phyloP scores from a whole-genome alignment of 495 filamentous ascomycete species.

The Daldinia childiae region DNA sequence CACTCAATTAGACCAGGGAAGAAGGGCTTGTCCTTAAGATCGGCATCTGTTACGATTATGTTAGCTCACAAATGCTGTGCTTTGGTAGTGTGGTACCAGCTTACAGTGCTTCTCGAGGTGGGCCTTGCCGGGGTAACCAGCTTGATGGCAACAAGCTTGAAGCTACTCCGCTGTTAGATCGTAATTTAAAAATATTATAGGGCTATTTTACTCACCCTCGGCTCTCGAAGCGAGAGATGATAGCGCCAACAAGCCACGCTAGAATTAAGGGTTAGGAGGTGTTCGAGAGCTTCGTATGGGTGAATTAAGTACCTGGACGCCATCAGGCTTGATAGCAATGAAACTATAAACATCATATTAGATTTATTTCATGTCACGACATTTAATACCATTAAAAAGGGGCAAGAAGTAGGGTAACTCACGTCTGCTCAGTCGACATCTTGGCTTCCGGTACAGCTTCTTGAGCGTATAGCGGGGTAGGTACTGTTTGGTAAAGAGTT shows the following conservation, averaged over 20 bases:
- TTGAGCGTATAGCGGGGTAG: slow-evolving; percentile 46
- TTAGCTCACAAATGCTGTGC: slow-evolving; percentile 44
- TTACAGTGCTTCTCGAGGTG: slow-evolving; percentile 96
- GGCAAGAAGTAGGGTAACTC: slow-evolving; percentile 53
- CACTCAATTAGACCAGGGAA: slow-evolving; percentile 91
- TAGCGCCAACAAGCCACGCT: slow-evolving; percentile 97
- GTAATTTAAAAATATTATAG: neutral
- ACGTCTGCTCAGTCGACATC: slow-evolving; percentile 96
- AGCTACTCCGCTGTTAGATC: slow-evolving; percentile 62
- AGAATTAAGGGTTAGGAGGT: slow-evolving; percentile 37
- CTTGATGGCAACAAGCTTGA: slow-evolving; percentile 99
- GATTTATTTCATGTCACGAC: slow-evolving; percentile 39
- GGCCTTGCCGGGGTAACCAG: slow-evolving; percentile 81
- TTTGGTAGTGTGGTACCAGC: slow-evolving; percentile 34
- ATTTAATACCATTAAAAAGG: neutral
- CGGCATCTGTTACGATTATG: slow-evolving; percentile 65
- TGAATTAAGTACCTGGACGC: slow-evolving; percentile 81
- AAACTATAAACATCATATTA: slow-evolving; percentile 72
- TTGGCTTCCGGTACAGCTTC: slow-evolving; percentile 58
- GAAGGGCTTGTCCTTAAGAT: slow-evolving; percentile 94
- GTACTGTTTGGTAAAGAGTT: slow-evolving; percentile 50
- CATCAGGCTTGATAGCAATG: slow-evolving; percentile 99
- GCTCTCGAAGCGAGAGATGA: slow-evolving; percentile 96
- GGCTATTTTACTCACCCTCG: slow-evolving; percentile 70
- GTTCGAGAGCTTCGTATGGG: slow-evolving; percentile 18